phyloP scores from a whole-genome alignment of 2,329 filamentous ascomycete species.

The Cercospora berteroae region DNA sequence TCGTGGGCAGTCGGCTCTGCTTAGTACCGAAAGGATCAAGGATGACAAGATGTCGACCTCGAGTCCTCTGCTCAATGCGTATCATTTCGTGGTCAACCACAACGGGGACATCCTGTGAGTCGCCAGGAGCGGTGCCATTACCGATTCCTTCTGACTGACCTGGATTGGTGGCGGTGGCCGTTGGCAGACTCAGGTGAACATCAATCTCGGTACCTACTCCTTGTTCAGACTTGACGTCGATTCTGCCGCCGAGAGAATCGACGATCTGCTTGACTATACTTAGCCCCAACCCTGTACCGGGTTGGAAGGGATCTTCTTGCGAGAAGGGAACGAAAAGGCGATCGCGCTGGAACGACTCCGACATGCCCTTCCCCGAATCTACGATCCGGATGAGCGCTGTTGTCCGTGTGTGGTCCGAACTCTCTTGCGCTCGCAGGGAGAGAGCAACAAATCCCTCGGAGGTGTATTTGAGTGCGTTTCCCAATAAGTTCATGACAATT shows the following conservation, averaged over 20 bases:
- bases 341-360: slow-evolving; percentile 32
- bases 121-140: not conserved
- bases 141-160: not conserved
- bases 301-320: slow-evolving; percentile 36
- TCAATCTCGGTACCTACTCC: slow-evolving; percentile 30
- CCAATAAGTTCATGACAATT: slow-evolving; percentile 49
- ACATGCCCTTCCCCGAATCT: slow-evolving; percentile 40
- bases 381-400: slow-evolving; percentile 25
- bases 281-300: slow-evolving; percentile 39
- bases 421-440: slow-evolving; percentile 35
- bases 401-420: slow-evolving; percentile 17
- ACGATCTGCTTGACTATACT: slow-evolving; percentile 51
- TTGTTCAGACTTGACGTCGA: slow-evolving; percentile 55
- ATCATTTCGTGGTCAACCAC: slow-evolving; percentile 19
- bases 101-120: not conserved
- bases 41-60: slow-evolving; percentile 25
- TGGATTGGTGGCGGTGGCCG: slow-evolving; percentile 14
- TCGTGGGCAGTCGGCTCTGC: not conserved
- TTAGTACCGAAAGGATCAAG: slow-evolving; percentile 18
- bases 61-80: slow-evolving; percentile 13
- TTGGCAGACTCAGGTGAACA: slow-evolving; percentile 22
- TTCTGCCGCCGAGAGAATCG: slow-evolving; percentile 57
- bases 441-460: slow-evolving; percentile 43
- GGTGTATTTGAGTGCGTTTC: slow-evolving; percentile 52
- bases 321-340: slow-evolving; percentile 38